These are phyloP conservation scores for Kodamaea fukazawae DNA, from an alignment of 805 yeast species.

Conservation along the genomic window DNA sequence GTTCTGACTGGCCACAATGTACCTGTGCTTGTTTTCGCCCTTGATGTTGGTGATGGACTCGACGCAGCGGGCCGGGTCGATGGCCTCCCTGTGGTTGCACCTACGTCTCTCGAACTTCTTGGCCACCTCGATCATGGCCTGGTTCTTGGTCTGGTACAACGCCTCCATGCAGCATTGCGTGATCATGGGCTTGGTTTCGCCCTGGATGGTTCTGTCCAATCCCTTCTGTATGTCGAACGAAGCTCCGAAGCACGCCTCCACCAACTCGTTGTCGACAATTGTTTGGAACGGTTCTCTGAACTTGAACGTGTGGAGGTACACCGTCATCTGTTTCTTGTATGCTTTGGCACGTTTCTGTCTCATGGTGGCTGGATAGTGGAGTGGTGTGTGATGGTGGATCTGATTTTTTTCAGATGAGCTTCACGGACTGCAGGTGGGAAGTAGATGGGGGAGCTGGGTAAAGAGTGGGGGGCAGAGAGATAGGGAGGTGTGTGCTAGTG, in stretches of 20 bases:
- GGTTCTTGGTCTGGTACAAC: slow-evolving; percentile 68
- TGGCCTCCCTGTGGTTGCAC: slow-evolving; percentile 75
- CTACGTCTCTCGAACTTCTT: slow-evolving; percentile 87
- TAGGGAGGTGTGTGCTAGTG: no score
- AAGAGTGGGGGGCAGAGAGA: no score
- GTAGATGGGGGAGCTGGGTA: background rate
- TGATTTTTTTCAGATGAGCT: slow-evolving; percentile 6
- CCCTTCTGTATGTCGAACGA: slow-evolving; percentile 82
- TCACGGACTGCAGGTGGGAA: slow-evolving; percentile 2
- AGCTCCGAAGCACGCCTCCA: slow-evolving; percentile 61
- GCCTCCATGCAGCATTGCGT: slow-evolving; percentile 95
- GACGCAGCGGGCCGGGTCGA: slow-evolving; percentile 73
- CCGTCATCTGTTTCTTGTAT: slow-evolving; percentile 88
- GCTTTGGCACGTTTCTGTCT: slow-evolving; percentile 95
- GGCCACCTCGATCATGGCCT: slow-evolving; percentile 75
- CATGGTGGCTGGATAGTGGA: slow-evolving; percentile 43
- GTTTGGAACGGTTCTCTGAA: slow-evolving; percentile 94
- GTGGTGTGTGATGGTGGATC: no score
- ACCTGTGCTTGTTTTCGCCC: slow-evolving; percentile 85
- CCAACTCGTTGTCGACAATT: slow-evolving; percentile 76
- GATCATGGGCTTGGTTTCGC: slow-evolving; percentile 82
- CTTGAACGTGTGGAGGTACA: slow-evolving; percentile 79
- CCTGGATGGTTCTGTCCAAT: slow-evolving; percentile 75
- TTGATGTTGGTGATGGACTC: slow-evolving; percentile 63
- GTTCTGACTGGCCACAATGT: slow-evolving; percentile 83